These are phyloP conservation scores for Francoa sonchifolia DNA, from an alignment of 441 rosid species.

Conservation along the genomic window DNA sequence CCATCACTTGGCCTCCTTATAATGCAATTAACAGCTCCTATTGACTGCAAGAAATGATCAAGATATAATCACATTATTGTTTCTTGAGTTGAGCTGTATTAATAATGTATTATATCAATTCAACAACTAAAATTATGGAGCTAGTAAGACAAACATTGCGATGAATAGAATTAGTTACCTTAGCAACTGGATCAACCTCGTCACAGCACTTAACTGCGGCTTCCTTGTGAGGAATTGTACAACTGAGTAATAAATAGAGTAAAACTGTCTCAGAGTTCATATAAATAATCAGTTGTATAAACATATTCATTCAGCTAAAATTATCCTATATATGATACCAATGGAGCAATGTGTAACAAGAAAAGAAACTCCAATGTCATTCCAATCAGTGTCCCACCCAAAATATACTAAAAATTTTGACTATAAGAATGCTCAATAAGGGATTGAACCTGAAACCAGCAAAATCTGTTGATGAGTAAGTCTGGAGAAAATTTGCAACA, in stretches of 20 bases:
- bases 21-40: conserved; percentile 70
- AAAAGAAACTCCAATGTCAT: background rate
- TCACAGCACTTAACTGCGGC: conserved; percentile 71
- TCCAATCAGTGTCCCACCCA: background rate
- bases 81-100: background rate
- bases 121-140: conserved; percentile 2
- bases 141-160: background rate
- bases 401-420: background rate
- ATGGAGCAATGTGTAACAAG: background rate
- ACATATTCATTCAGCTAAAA: background rate
- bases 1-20: conserved; percentile 52
- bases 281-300: background rate
- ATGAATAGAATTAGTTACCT: conserved; percentile 34
- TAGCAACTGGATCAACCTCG: conserved; percentile 81
- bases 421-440: conserved; percentile 3
- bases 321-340: conserved; percentile 1
- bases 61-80: conserved; percentile 5
- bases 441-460: conserved; percentile 53
- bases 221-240: conserved; percentile 91
- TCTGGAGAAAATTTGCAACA: conserved; percentile 35
- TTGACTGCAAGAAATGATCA: conserved; percentile 41
- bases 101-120: background rate
- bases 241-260: conserved; percentile 32
- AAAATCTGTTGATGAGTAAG: conserved; percentile 50
- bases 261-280: conserved; percentile 6